Conservation (phyloP, 306 rosid genomes). For the Lupinus albus region DNA sequence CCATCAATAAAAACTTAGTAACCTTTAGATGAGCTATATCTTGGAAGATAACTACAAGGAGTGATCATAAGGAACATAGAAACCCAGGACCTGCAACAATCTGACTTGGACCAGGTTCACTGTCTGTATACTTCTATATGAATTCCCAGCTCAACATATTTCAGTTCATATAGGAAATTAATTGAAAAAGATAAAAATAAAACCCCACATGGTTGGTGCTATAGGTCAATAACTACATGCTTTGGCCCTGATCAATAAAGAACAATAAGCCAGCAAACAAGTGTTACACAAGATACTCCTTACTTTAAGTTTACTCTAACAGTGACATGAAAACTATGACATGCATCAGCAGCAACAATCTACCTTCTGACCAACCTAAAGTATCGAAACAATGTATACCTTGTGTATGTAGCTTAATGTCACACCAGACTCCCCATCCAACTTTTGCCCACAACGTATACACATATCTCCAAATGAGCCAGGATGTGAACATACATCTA, state of each 20-base stretch:
- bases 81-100: background rate
- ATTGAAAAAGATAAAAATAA: background rate
- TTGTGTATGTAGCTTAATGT: constrained; percentile 80
- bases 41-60: background rate
- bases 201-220: constrained; percentile 19
- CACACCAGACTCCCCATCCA: constrained; percentile 74
- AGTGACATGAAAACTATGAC: constrained; percentile 4
- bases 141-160: constrained; percentile 24
- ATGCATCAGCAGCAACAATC: background rate
- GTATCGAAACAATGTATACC: constrained; percentile 51
- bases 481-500: constrained; percentile 66
- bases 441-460: constrained; percentile 67
- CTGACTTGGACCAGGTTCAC: background rate
- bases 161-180: background rate
- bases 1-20: too few relatives aligned
- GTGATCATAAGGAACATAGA: background rate
- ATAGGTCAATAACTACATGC: constrained; percentile 17
- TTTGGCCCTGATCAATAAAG: constrained; percentile 9
- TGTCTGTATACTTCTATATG: background rate
- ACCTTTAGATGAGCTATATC: background rate
- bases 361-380: constrained; percentile 18
- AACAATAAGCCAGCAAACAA: constrained; percentile 21
- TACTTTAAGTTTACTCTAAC: constrained; percentile 17
- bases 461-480: constrained; percentile 83
- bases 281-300: background rate